Evolutionary conservation across 805 yeast species (phyloP).

Genomic region (Kuraishia hungarica): DNA sequence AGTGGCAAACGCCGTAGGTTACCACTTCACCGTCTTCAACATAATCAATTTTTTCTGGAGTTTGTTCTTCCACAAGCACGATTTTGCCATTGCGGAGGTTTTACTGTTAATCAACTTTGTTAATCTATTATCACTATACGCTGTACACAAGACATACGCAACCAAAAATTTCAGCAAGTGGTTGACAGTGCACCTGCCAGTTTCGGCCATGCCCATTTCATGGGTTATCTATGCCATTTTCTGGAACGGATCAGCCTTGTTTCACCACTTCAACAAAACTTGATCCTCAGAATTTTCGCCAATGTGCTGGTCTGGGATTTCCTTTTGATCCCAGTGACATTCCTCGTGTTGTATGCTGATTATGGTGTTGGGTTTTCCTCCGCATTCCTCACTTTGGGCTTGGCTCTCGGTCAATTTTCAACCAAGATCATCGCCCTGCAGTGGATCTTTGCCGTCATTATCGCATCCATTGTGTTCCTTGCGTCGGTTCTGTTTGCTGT

Average conservation of each 20-base stretch:
- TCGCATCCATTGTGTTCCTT: slow-evolving; percentile 48
- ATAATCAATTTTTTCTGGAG: slow-evolving; percentile 56
- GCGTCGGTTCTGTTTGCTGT: slow-evolving; percentile 38
- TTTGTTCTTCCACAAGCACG: slow-evolving; percentile 46
- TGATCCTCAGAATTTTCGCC: slow-evolving; percentile 61
- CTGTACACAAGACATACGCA: slow-evolving; percentile 50
- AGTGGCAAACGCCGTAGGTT: slow-evolving; percentile 35
- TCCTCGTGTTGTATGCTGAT: slow-evolving; percentile 55
- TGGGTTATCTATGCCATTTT: slow-evolving; percentile 70
- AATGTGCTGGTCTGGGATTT: slow-evolving; percentile 75
- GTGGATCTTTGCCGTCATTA: slow-evolving; percentile 76
- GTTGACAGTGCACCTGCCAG: slow-evolving; percentile 55
- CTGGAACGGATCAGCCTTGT: slow-evolving; percentile 80
- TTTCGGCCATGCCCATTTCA: slow-evolving; percentile 60
- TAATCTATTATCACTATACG: slow-evolving; percentile 47
- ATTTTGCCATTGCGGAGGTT: slow-evolving; percentile 52
- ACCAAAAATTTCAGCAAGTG: slow-evolving; percentile 43
- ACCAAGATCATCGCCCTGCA: slow-evolving; percentile 68
- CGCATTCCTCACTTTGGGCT: slow-evolving; percentile 49
- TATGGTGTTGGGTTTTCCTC: slow-evolving; percentile 61
- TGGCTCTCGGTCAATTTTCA: slow-evolving; percentile 64
- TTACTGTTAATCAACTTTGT: slow-evolving; percentile 49
- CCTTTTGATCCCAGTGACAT: slow-evolving; percentile 52
- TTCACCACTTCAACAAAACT: slow-evolving; percentile 45
- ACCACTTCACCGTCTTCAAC: slow-evolving; percentile 60